A percentile compares a stretch with the other conserved stretches of the same genome.
phyloP scores from a whole-genome alignment of 208 protist species.

The Pavlovales sp. region DNA sequence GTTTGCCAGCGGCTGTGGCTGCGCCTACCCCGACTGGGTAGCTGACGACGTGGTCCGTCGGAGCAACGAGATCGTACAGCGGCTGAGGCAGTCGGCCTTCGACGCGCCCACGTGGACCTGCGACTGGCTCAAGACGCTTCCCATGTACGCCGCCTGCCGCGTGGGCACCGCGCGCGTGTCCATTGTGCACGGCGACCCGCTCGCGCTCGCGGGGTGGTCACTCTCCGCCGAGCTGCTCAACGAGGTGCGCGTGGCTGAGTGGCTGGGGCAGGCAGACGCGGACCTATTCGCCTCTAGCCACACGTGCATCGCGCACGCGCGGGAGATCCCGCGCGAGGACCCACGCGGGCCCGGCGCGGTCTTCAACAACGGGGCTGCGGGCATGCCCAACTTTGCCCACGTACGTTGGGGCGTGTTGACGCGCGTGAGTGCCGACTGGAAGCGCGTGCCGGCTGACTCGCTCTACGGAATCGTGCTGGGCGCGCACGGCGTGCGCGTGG shows the following conservation, averaged over 20 bases:
- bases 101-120: not conserved
- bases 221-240: not conserved
- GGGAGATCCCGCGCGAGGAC: not conserved
- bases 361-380: conserved; percentile 40
- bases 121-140: not conserved
- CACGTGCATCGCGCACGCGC: conserved; percentile 15
- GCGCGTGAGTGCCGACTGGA: not conserved
- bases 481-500: not conserved
- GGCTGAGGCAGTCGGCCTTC: not conserved
- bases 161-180: conserved; percentile 10
- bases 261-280: not conserved
- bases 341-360: not conserved
- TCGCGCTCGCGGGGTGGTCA: conserved; percentile 10
- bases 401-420: not conserved
- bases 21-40: conserved; percentile 30
- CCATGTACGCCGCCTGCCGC: not conserved
- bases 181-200: conserved; percentile 26
- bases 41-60: not conserved
- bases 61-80: not conserved
- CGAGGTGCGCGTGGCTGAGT: not conserved
- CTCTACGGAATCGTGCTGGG: not conserved
- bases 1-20: conserved; percentile 2
- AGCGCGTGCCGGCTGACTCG: not conserved
- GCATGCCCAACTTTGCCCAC: conserved; percentile 26
- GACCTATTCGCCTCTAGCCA: conserved; percentile 6